Base-by-base conservation (phyloP, 78 protist species). In the Chrysochromulina parva region DNA sequence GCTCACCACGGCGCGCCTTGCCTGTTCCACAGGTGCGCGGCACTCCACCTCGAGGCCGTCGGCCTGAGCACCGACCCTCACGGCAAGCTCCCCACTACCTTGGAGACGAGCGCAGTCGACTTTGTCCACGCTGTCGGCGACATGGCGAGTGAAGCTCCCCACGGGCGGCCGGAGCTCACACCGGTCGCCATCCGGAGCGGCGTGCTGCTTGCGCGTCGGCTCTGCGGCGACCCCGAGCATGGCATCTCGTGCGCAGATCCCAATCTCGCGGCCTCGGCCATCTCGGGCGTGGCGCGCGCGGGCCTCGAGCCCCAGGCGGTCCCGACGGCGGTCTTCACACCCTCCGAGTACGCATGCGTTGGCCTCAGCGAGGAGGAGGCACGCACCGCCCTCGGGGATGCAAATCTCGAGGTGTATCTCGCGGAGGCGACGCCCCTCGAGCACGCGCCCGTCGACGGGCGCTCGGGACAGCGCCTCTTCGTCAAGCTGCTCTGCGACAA, bases 301-400 rank as follows among this genome's bases (percentile, higher is more conserved):
- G 47, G n/a, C 13, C 93, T 96, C 93, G 88, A 95, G 91, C 92
- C 95, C 19, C 48, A 1, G 22, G 38, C 11, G 13, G 97, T 98
- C 3, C 97, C 98, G 16, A 97, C 99, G 52, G 57, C 99, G 13
- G 98, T 98, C 65, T 98, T 98, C 90, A 98, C 99, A 47, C 99
- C 99, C 28, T 65, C 96, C 11, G 98, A 97, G 93, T 98, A 97
- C 81, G 98, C 98, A 4, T 52, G 89, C 87, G 19, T 85, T 67
- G 99, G 99, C 24, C 66, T 91, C 47, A 20, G 92, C 38, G 98
- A 98, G 80, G 98, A 98, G 85, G 94, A 92, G 3, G 99, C 99
- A 38, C 54, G 60, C 60, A 71, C 22, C 65, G 1, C 22, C 52
- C 96, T 57, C 91, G 98, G 98, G n/a, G 95, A 92, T 85, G 97